These are phyloP conservation scores for Middelhovenomyces tepae DNA, from an alignment of 805 yeast species.

Conservation along the genomic window DNA sequence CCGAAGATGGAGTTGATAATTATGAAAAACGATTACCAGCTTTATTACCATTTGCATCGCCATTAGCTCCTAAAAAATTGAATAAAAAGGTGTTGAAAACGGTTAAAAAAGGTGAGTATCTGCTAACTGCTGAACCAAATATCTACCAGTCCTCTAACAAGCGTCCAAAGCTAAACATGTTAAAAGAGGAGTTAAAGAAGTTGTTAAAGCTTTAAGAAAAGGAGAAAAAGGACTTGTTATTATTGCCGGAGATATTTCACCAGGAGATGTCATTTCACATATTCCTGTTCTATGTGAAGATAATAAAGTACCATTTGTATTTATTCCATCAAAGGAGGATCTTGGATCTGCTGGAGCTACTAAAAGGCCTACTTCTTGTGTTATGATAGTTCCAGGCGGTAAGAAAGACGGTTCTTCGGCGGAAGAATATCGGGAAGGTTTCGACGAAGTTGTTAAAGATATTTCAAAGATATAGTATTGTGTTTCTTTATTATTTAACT, in stretches of 20 bases:
- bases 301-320: constrained; percentile 78
- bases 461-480: too few relatives aligned
- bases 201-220: constrained; percentile 93
- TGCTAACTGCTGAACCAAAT: background rate
- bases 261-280: constrained; percentile 94
- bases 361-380: constrained; percentile 97
- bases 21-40: constrained; percentile 90
- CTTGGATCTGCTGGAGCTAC: constrained; percentile 98
- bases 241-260: constrained; percentile 97
- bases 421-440: constrained; percentile 84
- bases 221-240: constrained; percentile 96
- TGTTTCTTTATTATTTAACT: too few relatives aligned
- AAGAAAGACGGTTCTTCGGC: constrained; percentile 59
- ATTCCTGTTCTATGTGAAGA: constrained; percentile 97
- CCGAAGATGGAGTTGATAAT: constrained; percentile 50
- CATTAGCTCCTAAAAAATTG: constrained; percentile 90
- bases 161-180: constrained; percentile 98
- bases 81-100: constrained; percentile 93
- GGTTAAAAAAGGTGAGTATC: constrained; percentile 55
- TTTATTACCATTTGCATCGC: constrained; percentile 83
- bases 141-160: constrained; percentile 1
- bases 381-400: constrained; percentile 95
- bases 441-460: constrained; percentile 91
- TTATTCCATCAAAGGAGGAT: constrained; percentile 96
- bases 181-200: constrained; percentile 98